Conservation (phyloP, 2,329 filamentous ascomycete genomes). For the Mariannaea sp. region DNA sequence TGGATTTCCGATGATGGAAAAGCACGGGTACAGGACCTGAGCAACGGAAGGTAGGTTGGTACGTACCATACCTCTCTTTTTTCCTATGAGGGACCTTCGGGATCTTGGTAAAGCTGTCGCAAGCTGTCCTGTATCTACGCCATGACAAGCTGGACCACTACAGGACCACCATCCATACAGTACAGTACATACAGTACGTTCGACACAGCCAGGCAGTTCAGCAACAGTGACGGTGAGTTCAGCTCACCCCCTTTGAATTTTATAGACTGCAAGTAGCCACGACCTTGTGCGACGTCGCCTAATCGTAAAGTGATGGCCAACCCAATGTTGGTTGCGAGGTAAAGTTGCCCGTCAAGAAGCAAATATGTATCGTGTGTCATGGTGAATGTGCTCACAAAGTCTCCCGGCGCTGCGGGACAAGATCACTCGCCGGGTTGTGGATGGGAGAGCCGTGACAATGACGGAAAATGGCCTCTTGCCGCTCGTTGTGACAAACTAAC, state of each 20-base stretch:
- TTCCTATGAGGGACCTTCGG: conserved; percentile 7
- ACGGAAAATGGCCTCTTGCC: conserved; percentile 3
- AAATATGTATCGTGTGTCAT: background rate
- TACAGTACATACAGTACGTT: too few species aligned
- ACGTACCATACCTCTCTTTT: too few species aligned
- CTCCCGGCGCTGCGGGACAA: conserved; percentile 5
- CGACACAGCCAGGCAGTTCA: conserved; percentile 13
- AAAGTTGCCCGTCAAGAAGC: background rate
- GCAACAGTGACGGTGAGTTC: conserved; percentile 1
- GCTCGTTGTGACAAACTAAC: conserved; percentile 13
- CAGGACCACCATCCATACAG: too few species aligned
- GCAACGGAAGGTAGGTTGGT: too few species aligned
- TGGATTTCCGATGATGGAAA: background rate
- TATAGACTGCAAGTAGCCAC: conserved; percentile 6
- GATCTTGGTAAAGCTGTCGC: too few species aligned
- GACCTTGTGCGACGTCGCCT: background rate
- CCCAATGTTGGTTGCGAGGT: background rate
- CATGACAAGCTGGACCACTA: conserved; percentile 12
- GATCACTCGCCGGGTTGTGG: background rate
- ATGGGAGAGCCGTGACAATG: too few species aligned
- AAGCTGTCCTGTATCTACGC: conserved; percentile 9
- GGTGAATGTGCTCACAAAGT: conserved; percentile 6
- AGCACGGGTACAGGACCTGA: too few species aligned
- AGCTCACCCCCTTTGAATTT: conserved; percentile 6
- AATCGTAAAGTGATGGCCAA: background rate